Conservation (phyloP, 2,329 filamentous ascomycete genomes). For the Paracorniculantispora psalliotae region DNA sequence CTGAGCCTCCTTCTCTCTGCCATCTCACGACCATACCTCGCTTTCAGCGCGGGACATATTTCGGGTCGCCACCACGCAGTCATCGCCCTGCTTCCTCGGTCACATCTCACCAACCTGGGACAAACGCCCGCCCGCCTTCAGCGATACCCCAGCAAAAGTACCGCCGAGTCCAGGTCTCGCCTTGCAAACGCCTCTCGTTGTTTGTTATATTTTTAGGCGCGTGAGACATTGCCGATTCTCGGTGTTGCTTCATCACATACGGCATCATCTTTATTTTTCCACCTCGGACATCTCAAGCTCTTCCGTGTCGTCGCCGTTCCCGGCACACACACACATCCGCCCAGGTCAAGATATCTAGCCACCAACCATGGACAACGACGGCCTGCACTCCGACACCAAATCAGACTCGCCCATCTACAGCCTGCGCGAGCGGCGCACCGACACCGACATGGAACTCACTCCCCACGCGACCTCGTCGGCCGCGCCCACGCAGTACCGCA, state of each 20-base stretch:
- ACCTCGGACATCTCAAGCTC: background rate
- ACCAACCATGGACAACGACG: background rate
- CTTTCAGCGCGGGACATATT: too few species aligned
- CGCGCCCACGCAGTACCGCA: constrained; percentile 32
- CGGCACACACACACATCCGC: background rate
- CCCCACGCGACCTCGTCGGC: constrained; percentile 20
- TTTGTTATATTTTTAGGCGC: background rate
- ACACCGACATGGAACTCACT: background rate
- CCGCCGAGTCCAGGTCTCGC: constrained; percentile 1
- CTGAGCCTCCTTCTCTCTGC: too few species aligned
- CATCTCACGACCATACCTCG: too few species aligned
- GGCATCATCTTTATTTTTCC: background rate
- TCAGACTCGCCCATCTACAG: constrained; percentile 1
- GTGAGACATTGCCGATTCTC: background rate
- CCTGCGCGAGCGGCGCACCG: background rate
- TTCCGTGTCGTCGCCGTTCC: background rate
- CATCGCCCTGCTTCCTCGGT: too few species aligned
- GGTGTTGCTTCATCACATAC: background rate
- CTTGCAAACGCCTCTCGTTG: background rate
- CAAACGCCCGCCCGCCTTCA: background rate
- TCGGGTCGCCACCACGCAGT: too few species aligned
- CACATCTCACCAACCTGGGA: background rate
- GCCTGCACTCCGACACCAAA: background rate
- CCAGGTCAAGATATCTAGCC: background rate
- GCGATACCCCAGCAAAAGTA: background rate